Conservation (phyloP, 1,284 basidiomycete species). For the Cerrena zonata region DNA sequence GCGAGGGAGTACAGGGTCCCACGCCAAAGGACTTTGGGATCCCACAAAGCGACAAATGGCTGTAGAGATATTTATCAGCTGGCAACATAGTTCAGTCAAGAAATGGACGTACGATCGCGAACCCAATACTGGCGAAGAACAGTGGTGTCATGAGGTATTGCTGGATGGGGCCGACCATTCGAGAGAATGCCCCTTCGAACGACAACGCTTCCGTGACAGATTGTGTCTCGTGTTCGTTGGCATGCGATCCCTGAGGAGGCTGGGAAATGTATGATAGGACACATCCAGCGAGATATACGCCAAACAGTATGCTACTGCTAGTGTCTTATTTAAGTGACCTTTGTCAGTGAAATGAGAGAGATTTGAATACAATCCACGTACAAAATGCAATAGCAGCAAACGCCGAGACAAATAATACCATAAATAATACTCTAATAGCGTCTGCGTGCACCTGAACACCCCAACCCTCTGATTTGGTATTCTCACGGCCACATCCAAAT, state of each 20-base stretch:
- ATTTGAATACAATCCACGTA: slow-evolving; percentile 10
- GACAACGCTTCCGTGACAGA: slow-evolving; percentile 10
- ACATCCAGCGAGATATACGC: slow-evolving; percentile 25
- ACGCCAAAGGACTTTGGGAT: slow-evolving; percentile 41
- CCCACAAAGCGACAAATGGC: slow-evolving; percentile 45
- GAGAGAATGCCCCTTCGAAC: slow-evolving; percentile 26
- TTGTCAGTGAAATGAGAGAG: neutral
- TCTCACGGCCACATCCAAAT: neutral
- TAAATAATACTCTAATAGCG: slow-evolving; percentile 18
- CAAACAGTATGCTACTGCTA: slow-evolving; percentile 25
- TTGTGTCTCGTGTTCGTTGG: neutral
- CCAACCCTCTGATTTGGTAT: slow-evolving; percentile 11
- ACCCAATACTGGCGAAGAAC: slow-evolving; percentile 52
- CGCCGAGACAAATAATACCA: slow-evolving; percentile 19
- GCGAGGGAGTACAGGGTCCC: slow-evolving; percentile 43
- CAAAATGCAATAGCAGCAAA: slow-evolving; percentile 23
- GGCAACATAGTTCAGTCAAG: neutral
- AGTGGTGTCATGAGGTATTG: slow-evolving; percentile 40
- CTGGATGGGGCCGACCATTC: slow-evolving; percentile 30
- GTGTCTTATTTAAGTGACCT: slow-evolving; percentile 15
- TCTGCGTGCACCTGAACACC: slow-evolving; percentile 21
- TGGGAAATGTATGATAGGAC: slow-evolving; percentile 20
- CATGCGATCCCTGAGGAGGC: slow-evolving; percentile 2
- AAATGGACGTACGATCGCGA: slow-evolving; percentile 33
- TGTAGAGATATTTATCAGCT: slow-evolving; percentile 4